Conservation (phyloP, 2,329 filamentous ascomycete species). For the Phaeophleospora eucalypticola region DNA sequence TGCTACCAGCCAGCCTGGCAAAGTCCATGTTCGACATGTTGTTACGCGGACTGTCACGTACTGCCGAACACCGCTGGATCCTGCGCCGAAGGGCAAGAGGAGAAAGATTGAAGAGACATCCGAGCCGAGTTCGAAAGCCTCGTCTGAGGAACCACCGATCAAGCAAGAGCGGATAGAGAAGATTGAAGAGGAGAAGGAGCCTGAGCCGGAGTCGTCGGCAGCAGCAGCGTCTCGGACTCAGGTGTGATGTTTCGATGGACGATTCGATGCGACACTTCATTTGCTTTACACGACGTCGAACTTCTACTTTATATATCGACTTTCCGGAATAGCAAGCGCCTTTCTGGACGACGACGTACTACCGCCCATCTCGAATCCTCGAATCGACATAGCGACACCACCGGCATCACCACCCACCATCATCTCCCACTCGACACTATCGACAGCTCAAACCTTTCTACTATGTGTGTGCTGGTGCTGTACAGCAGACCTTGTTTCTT, state of each 20-base stretch:
- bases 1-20: conserved; percentile 35
- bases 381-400: too few species aligned
- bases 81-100: conserved; percentile 88
- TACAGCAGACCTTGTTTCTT: too few species aligned
- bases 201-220: conserved; percentile 6
- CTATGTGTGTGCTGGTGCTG: too few species aligned
- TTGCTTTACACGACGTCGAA: too few species aligned
- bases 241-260: background rate
- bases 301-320: too few species aligned
- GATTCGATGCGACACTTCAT: background rate
- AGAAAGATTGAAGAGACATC: conserved; percentile 59
- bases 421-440: too few species aligned
- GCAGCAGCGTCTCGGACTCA: background rate
- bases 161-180: conserved; percentile 23
- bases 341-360: too few species aligned
- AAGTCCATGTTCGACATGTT: conserved; percentile 74
- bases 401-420: too few species aligned
- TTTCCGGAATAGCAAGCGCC: too few species aligned
- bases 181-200: conserved; percentile 7
- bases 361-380: too few species aligned
- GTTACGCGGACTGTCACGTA: conserved; percentile 94
- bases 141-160: conserved; percentile 17
- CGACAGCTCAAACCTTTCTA: too few species aligned
- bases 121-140: conserved; percentile 13
- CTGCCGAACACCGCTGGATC: conserved; percentile 68